Percentiles rank a stretch among this genome's conserved stretches.
Evolutionary conservation across 495 filamentous ascomycete genomes (phyloP).

Genomic region (Xylaria castorea): DNA sequence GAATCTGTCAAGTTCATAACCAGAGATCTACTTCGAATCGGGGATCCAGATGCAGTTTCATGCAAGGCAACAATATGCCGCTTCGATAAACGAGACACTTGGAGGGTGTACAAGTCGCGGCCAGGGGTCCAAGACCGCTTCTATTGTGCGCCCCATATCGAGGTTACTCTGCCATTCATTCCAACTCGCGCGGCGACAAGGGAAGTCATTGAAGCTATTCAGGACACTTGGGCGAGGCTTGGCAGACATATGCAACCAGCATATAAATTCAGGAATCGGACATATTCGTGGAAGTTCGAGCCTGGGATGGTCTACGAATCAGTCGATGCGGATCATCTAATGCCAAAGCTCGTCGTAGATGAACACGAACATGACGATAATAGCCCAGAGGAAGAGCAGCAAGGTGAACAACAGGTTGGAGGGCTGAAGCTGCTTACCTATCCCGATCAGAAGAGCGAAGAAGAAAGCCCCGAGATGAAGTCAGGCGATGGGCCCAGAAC

Average conservation of each 20-base stretch:
- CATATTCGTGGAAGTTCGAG: constrained; percentile 23
- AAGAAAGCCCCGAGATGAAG: constrained; percentile 7
- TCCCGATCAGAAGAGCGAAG: background rate
- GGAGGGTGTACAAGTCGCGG: constrained; percentile 21
- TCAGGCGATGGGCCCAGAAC: background rate
- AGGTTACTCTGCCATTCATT: constrained; percentile 15
- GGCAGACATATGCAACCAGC: constrained; percentile 24
- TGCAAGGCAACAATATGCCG: constrained; percentile 21
- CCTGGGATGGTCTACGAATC: constrained; percentile 21
- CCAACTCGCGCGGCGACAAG: constrained; percentile 13
- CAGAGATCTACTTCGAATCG: constrained; percentile 12
- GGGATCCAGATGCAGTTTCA: constrained; percentile 1
- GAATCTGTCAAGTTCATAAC: constrained; percentile 9
- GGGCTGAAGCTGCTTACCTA: constrained; percentile 12
- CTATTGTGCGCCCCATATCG: constrained; percentile 26
- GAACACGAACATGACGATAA: background rate
- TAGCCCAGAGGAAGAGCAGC: background rate
- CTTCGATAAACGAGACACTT: constrained; percentile 20
- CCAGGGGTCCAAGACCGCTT: constrained; percentile 15
- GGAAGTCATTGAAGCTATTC: constrained; percentile 20
- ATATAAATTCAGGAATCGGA: constrained; percentile 19
- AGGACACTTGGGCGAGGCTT: background rate
- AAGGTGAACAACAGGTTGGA: background rate
- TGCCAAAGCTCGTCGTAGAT: background rate
- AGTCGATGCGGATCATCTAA: constrained; percentile 10